A percentile compares a stretch with the other conserved stretches of the same genome.
These are phyloP conservation scores for Choanephora cucurbitarum DNA, from an alignment of 371 early-diverging fungal genomes.

Conservation along the genomic window DNA sequence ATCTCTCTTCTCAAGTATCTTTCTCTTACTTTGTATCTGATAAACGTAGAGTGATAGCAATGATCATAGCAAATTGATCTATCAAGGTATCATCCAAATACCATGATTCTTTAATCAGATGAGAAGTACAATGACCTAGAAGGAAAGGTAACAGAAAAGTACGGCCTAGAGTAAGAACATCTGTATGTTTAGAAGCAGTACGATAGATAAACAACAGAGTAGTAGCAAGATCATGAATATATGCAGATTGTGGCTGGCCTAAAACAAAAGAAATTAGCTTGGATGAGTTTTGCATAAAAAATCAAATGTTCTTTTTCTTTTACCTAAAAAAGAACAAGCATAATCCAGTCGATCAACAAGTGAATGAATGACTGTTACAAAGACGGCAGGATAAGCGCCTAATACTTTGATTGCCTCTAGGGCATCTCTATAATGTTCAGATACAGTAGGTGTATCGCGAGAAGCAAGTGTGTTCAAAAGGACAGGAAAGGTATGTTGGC, in stretches of 20 bases:
- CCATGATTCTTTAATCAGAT: slow-evolving; percentile 13
- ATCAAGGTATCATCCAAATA: slow-evolving; percentile 18
- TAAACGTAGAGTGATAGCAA: slow-evolving; percentile 21
- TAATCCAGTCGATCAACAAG: slow-evolving; percentile 20
- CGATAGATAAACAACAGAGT: slow-evolving; percentile 20
- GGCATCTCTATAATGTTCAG: slow-evolving; percentile 6
- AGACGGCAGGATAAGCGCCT: slow-evolving; percentile 13
- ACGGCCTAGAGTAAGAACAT: slow-evolving; percentile 19
- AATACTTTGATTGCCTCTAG: slow-evolving; percentile 16
- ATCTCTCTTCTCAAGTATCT: background rate
- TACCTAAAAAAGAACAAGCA: slow-evolving; percentile 14
- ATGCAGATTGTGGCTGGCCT: slow-evolving; percentile 9
- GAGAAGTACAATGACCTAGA: slow-evolving; percentile 7
- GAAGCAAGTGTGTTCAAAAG: slow-evolving; percentile 12
- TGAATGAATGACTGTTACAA: slow-evolving; percentile 19
- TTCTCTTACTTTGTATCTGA: slow-evolving; percentile 17
- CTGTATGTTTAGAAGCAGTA: slow-evolving; percentile 13
- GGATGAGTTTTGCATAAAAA: too few species aligned
- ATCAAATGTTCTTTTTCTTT: background rate
- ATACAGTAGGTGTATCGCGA: background rate
- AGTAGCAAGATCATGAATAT: slow-evolving; percentile 22
- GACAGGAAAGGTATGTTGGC: slow-evolving; percentile 23
- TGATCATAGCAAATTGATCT: slow-evolving; percentile 19
- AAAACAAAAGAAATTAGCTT: background rate
- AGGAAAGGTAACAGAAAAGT: slow-evolving; percentile 21